Conservation (phyloP, 1,284 basidiomycete genomes). For the Papiliotrema flavescens region DNA sequence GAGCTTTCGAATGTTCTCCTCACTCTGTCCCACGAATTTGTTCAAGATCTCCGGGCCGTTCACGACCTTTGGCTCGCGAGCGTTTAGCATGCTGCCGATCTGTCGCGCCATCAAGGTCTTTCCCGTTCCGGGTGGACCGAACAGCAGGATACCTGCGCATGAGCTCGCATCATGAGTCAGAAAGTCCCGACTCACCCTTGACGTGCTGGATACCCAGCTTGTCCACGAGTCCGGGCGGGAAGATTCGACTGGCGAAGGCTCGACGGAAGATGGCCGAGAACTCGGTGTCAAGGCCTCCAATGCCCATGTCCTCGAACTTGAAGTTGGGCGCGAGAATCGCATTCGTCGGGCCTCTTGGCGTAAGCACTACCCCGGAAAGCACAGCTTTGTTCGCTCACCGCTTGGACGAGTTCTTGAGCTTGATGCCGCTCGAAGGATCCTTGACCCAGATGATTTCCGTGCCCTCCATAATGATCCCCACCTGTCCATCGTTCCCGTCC, state of each 20-base stretch:
- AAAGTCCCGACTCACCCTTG: constrained; percentile 62
- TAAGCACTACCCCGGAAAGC: neutral
- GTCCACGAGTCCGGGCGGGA: constrained; percentile 93
- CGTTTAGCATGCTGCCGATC: constrained; percentile 99
- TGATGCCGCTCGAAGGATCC: constrained; percentile 73
- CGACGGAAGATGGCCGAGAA: constrained; percentile 97
- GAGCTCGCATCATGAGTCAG: neutral
- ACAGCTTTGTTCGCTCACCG: constrained; percentile 54
- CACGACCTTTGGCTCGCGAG: constrained; percentile 95
- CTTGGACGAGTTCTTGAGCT: constrained; percentile 87
- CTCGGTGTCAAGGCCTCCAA: constrained; percentile 93
- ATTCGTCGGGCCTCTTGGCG: constrained; percentile 73
- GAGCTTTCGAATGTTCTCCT: constrained; percentile 97
- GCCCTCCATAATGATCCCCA: constrained; percentile 82
- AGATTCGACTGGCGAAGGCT: constrained; percentile 96
- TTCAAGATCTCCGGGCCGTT: constrained; percentile 93
- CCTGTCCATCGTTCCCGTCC: constrained; percentile 51
- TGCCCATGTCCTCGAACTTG: constrained; percentile 99
- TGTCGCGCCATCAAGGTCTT: constrained; percentile 98
- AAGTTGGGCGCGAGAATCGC: constrained; percentile 97
- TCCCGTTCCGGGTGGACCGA: constrained; percentile 96
- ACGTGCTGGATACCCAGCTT: constrained; percentile 99
- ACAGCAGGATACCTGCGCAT: constrained; percentile 76
- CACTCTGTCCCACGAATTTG: constrained; percentile 96
- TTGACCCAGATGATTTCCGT: constrained; percentile 89